phyloP scores from a whole-genome alignment of 2,329 filamentous ascomycete species.

The Lizonia empirigonia region DNA sequence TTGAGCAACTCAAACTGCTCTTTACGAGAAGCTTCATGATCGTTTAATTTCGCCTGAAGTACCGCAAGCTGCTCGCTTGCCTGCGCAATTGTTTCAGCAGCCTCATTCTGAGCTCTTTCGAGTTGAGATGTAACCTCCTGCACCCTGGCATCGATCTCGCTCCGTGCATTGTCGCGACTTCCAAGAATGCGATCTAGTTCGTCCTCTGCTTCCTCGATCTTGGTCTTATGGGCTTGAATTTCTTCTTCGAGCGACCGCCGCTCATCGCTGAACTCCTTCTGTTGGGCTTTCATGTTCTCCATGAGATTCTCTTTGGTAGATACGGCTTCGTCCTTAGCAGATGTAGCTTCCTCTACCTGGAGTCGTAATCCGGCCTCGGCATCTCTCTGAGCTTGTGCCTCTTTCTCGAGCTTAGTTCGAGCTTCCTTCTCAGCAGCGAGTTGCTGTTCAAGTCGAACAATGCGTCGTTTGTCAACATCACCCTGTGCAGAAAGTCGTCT shows the following conservation, averaged over 20 bases:
- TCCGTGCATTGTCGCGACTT: constrained; percentile 81
- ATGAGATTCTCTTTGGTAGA: constrained; percentile 93
- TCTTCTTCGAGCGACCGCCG: constrained; percentile 82
- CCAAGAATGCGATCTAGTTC: constrained; percentile 85
- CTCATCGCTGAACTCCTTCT: constrained; percentile 85
- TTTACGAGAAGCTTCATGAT: constrained; percentile 53
- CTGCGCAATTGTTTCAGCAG: constrained; percentile 57
- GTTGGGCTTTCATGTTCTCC: constrained; percentile 90
- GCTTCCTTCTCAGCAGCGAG: constrained; percentile 74
- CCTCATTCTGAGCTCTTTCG: constrained; percentile 60
- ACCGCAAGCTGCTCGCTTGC: constrained; percentile 51
- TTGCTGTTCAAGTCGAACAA: constrained; percentile 76
- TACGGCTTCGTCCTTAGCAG: constrained; percentile 88
- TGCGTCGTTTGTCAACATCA: constrained; percentile 66
- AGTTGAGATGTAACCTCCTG: constrained; percentile 73
- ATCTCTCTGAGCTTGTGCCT: constrained; percentile 62
- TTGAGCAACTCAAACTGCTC: constrained; percentile 38
- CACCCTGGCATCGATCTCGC: constrained; percentile 70
- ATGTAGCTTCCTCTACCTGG: constrained; percentile 82
- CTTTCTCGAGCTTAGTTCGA: constrained; percentile 69
- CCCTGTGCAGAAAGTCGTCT: constrained; percentile 65
- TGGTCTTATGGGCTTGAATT: constrained; percentile 74
- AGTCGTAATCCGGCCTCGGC: constrained; percentile 67
- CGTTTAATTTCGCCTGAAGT: constrained; percentile 63
- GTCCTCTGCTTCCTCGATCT: constrained; percentile 87